Percentiles rank a stretch among this genome's conserved stretches.
phyloP scores from a whole-genome alignment of 75 land plant species.

The Cunninghamia lanceolata region DNA sequence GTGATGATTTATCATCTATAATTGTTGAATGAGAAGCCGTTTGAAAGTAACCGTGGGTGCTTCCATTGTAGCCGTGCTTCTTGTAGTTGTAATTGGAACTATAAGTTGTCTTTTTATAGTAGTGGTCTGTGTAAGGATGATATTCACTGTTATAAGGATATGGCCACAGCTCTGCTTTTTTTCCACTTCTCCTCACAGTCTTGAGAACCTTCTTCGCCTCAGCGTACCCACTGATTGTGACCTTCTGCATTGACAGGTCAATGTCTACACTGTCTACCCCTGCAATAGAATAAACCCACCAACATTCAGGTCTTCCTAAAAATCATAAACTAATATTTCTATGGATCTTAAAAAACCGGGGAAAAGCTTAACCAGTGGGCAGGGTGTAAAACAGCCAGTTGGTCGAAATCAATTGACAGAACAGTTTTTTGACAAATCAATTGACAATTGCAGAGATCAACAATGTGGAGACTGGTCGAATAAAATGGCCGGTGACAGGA shows the following conservation, averaged over 20 bases:
- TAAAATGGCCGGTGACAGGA: too few relatives aligned
- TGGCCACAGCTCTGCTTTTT: conserved; percentile 61
- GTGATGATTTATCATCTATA: conserved; percentile 22
- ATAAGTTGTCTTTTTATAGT: conserved; percentile 7
- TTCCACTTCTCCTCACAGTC: conserved; percentile 48
- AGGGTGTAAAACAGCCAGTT: too few relatives aligned
- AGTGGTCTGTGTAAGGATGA: neutral
- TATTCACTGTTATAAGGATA: conserved; percentile 16
- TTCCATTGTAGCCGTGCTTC: conserved; percentile 42
- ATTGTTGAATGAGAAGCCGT: conserved; percentile 8
- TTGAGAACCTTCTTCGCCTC: conserved; percentile 63
- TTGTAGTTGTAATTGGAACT: conserved; percentile 45
- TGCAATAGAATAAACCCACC: neutral
- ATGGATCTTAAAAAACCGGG: too few relatives aligned
- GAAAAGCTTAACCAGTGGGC: too few relatives aligned
- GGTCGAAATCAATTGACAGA: too few relatives aligned
- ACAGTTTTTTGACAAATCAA: too few relatives aligned
- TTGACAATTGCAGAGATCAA: too few relatives aligned
- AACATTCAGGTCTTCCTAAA: neutral
- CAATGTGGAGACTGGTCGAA: too few relatives aligned
- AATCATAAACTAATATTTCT: neutral
- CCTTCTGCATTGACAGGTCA: conserved; percentile 63
- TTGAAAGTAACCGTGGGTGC: conserved; percentile 42
- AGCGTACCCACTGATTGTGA: conserved; percentile 65
- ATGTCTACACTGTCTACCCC: conserved; percentile 2